Evolutionary conservation across 768 basidiomycete genomes (phyloP), one percentile per base, ranked within the genome.

Genomic region (Infundibulicybe gibba): DNA sequence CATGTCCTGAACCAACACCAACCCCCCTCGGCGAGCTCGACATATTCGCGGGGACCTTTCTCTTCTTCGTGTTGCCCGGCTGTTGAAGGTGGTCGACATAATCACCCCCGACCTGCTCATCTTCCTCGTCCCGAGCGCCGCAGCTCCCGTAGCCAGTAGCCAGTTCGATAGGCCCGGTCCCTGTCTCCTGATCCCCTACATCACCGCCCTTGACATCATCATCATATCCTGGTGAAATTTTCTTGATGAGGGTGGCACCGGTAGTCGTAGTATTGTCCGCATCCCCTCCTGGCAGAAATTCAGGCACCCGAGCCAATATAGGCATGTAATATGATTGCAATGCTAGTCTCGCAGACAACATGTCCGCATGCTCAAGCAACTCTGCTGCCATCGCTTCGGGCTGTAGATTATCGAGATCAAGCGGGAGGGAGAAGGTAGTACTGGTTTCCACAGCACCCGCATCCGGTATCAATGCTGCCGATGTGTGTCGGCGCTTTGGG

Each of bases 11-110:
- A 75, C 78, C 43, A 74, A 72, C 42, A 71, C 10, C 35, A 19
- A n/a, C 72, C 17, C 64, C 73, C 11, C 70, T 69, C 33, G 72
- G 70, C 34, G 74, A 71, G 47, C 77, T 75, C 38, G 72, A 74
- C 45, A 74, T 72, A 61, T 87, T 84, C 32, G 80, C 77, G 1
- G 90, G 90, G 2, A 92, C 89, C 61, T 92, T 92, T 41, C 90
- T 75, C 69, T 92, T 92, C 79, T 92, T 92, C 41, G 87, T 86
- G 57, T 92, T 92, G 6, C 84, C 85, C 3, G 83, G 87, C 52
- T 89, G 88, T 50, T 78, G 82, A 25, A 83, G 64, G 55, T 86
- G 83, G 61, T 89, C 85, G 13, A 74, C 58, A 53, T 82, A 83
- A 57, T 86, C 87, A 16, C 73, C 80, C 52, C 80, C 81, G 9